phyloP scores from a whole-genome alignment of 768 basidiomycete genomes.

The Suillus luteus region DNA sequence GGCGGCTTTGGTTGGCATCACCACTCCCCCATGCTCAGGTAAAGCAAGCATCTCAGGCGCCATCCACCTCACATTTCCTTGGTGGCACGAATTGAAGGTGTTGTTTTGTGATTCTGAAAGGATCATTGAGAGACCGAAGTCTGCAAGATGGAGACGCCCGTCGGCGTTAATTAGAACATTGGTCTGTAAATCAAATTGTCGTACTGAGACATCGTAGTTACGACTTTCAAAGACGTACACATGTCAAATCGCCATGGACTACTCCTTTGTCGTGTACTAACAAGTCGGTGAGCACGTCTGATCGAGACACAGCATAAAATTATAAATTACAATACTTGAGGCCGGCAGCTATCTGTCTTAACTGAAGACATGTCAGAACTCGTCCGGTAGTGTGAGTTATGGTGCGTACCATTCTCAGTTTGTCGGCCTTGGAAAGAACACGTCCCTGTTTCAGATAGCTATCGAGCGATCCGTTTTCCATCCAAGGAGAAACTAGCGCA shows the following conservation, averaged over 20 bases:
- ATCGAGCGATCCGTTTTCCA: constrained; percentile 32
- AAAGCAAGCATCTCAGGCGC: constrained; percentile 35
- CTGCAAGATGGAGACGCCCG: constrained; percentile 34
- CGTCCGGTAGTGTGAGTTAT: not conserved
- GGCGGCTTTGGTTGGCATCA: constrained; percentile 24
- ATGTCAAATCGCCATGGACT: constrained; percentile 12
- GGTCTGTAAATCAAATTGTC: constrained; percentile 25
- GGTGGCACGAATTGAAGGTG: constrained; percentile 30
- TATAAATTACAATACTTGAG: constrained; percentile 11
- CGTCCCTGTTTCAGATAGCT: constrained; percentile 26
- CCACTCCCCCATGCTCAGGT: constrained; percentile 16
- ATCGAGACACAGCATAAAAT: too few relatives aligned
- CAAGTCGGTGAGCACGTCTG: not conserved
- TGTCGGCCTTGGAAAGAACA: constrained; percentile 6
- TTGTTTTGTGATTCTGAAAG: constrained; percentile 37
- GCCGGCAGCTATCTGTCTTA: constrained; percentile 8
- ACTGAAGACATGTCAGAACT: not conserved
- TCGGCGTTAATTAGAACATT: constrained; percentile 39
- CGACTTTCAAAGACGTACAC: constrained; percentile 12
- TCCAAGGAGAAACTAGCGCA: constrained; percentile 30
- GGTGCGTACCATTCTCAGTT: constrained; percentile 20
- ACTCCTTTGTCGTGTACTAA: constrained; percentile 13
- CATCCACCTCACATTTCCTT: constrained; percentile 42
- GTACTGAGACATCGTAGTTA: not conserved
- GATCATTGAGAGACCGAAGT: constrained; percentile 43